These are phyloP conservation scores for Aciculoconidium aculeatum DNA, from an alignment of 805 yeast genomes.

Conservation along the genomic window DNA sequence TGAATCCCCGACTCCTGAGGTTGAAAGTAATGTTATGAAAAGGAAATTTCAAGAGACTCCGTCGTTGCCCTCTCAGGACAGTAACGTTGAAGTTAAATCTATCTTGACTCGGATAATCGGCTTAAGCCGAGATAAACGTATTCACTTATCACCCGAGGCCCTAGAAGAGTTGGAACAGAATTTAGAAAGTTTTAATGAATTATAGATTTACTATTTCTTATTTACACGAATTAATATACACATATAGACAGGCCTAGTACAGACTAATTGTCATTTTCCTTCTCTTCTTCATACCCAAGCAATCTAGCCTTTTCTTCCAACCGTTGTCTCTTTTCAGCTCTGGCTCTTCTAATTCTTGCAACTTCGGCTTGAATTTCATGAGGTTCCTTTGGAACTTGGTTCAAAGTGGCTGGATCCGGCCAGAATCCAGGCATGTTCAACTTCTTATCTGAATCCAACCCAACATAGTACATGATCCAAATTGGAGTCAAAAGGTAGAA, in stretches of 20 bases:
- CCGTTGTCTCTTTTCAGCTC: slow-evolving; percentile 64
- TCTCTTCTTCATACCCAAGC: slow-evolving; percentile 55
- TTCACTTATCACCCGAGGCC: too few species aligned
- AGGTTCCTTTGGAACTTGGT: slow-evolving; percentile 88
- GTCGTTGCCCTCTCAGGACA: too few species aligned
- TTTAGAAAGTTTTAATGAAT: too few species aligned
- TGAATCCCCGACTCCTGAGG: too few species aligned
- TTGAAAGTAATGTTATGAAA: too few species aligned
- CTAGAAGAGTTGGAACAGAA: slow-evolving; percentile 1
- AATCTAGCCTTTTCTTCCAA: slow-evolving; percentile 67
- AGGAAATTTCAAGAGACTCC: too few species aligned
- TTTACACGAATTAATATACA: too few species aligned
- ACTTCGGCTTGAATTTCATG: slow-evolving; percentile 87
- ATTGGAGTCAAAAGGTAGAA: slow-evolving; percentile 84
- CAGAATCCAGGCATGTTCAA: slow-evolving; percentile 90
- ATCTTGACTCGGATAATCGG: too few species aligned
- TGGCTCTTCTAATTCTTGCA: slow-evolving; percentile 76
- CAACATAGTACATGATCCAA: slow-evolving; percentile 88
- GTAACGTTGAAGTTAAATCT: too few species aligned
- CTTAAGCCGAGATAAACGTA: too few species aligned
- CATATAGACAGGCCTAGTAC: too few species aligned
- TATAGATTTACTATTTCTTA: too few species aligned
- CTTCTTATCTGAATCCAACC: slow-evolving; percentile 83
- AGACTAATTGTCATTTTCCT: slow-evolving; percentile 14
- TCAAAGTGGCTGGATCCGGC: slow-evolving; percentile 93